These are phyloP conservation scores for Carex littledalei DNA, from an alignment of 176 grass and related monocot species.

Conservation along the genomic window DNA sequence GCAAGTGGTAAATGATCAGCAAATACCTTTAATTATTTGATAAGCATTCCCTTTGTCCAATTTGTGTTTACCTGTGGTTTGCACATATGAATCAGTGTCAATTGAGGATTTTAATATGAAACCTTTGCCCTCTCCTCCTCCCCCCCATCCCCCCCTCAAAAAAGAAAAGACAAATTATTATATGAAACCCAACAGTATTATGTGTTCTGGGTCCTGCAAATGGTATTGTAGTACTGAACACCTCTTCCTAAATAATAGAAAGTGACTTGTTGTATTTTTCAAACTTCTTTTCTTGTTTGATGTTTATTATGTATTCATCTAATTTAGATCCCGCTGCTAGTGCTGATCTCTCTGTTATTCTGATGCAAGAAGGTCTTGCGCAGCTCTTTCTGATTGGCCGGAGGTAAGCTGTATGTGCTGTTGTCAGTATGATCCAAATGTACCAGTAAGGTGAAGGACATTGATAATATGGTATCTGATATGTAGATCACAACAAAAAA, in stretches of 20 bases:
- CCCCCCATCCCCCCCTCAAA: not conserved
- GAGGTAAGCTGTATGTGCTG: constrained; percentile 42
- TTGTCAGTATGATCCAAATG: not conserved
- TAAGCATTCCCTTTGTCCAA: not conserved
- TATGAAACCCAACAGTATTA: not conserved
- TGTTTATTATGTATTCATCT: not conserved
- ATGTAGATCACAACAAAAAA: not conserved
- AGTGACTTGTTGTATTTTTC: not conserved
- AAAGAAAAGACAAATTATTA: not conserved
- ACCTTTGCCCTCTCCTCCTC: not conserved
- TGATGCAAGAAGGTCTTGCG: constrained; percentile 99
- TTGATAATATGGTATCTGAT: not conserved
- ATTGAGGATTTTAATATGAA: constrained; percentile 11
- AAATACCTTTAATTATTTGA: constrained; percentile 7
- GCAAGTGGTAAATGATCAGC: constrained; percentile 65
- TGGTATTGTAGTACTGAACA: not conserved
- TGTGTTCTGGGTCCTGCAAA: not conserved
- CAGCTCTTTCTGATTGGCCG: constrained; percentile 78
- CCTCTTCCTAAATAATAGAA: not conserved
- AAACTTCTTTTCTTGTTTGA: constrained; percentile 1
- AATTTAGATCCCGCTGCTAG: constrained; percentile 83
- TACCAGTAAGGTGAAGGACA: not conserved
- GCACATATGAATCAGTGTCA: not conserved
- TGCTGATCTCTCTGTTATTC: constrained; percentile 96
- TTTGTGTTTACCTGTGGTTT: constrained; percentile 1